Percentiles rank a stretch among this genome's conserved stretches.
These are phyloP conservation scores for Imleria badia DNA, from an alignment of 768 basidiomycete species.

Conservation along the genomic window DNA sequence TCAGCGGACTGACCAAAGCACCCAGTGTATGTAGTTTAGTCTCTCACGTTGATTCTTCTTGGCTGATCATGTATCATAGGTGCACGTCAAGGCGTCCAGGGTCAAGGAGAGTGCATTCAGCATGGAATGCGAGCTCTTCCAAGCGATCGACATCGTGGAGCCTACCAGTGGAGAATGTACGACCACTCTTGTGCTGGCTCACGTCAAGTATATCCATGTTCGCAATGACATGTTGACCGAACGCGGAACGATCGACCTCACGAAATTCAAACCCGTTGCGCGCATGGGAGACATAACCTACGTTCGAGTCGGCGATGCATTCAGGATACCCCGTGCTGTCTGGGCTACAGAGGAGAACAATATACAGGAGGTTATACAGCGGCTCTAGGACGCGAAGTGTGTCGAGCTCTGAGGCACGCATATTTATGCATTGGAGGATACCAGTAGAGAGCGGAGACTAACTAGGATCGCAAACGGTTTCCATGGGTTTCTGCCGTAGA, in stretches of 20 bases:
- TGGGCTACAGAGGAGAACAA: constrained; percentile 23
- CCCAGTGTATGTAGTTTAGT: constrained; percentile 9
- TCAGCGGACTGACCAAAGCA: constrained; percentile 43
- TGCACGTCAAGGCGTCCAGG: constrained; percentile 39
- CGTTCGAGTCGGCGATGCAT: constrained; percentile 29
- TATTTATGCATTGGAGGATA: too few relatives aligned
- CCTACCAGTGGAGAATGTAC: constrained; percentile 29
- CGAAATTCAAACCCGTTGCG: constrained; percentile 35
- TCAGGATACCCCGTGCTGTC: constrained; percentile 23
- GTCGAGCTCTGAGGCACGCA: neutral
- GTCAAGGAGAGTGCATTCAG: constrained; percentile 48
- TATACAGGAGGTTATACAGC: neutral
- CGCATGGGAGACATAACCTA: constrained; percentile 43
- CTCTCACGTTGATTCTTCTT: neutral
- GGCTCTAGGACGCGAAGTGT: neutral
- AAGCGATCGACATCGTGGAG: constrained; percentile 37
- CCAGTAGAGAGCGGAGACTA: too few relatives aligned
- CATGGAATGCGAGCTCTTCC: constrained; percentile 42
- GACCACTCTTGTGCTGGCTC: constrained; percentile 38
- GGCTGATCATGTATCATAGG: constrained; percentile 19
- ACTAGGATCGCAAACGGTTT: too few relatives aligned
- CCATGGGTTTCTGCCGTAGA: too few relatives aligned
- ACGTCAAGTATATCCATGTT: constrained; percentile 43
- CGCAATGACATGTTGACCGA: constrained; percentile 42
- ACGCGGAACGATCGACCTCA: constrained; percentile 36